Evolutionary conservation across 2,329 filamentous ascomycete genomes (phyloP), one percentile per base, ranked within the genome.

Genomic region (Venturia carpophila): DNA sequence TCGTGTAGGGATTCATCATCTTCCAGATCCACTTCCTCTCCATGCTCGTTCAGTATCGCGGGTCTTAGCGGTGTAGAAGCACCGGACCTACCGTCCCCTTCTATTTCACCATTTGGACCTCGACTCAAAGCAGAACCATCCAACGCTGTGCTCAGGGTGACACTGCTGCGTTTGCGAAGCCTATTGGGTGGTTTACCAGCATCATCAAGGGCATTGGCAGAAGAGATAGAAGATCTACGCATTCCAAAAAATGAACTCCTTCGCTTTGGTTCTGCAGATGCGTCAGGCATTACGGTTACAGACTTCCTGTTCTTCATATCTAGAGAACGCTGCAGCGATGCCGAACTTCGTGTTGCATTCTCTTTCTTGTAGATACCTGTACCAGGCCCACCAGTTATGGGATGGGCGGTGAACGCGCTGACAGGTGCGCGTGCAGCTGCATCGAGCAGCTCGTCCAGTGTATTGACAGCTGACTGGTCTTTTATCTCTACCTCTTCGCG

Each of bases 391-490:
- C 92, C 92, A 37, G 87, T 89, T 71, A 90, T 92, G 0, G 88
- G 85, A 74, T 97, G 92, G 71, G 97, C 91, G 0, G 90, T 96
- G 71, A 97, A 97, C 34, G 92, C 93, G 69, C 83, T 91, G 39
- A 96, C 92, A 0, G 94, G 94, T 0, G 94, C 93, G 67, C 83
- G 84, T 2, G 91, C 90, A 2, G 93, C 94, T 9, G 93, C 94
- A 72, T 96, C 89, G 9, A 99, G 82, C 64, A 99, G 95, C 73
- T 87, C 92, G 69, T 99, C 92, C 9, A 99, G 83, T 0, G 93
- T 96, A 52, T 85, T 88, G 73, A 92, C 90, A 13, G 93, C 92
- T 34, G 94, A 97, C 21, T 90, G 88, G 66, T 90, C 87, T 74
- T 84, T 82, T 52, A 86, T 75, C 47, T 84, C 76, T 47, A 86